Conservation (phyloP, 1,284 basidiomycete species). For the Irpex rosettiformis region DNA sequence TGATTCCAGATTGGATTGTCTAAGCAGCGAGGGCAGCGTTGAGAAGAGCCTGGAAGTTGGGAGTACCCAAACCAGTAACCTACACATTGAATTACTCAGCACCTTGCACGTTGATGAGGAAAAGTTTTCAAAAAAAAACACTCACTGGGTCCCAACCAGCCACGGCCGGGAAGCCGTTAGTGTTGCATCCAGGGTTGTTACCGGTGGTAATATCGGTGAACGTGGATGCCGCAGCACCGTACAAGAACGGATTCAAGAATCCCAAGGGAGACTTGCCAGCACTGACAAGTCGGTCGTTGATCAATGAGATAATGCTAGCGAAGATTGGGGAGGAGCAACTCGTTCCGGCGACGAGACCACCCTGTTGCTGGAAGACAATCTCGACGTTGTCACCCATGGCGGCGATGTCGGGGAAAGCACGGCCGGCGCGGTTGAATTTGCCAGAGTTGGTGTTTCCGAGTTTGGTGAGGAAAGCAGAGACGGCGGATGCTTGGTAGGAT, state of each 20-base stretch:
- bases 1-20: background rate
- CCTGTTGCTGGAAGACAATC: constrained; percentile 25
- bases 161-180: constrained; percentile 32
- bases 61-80: constrained; percentile 34
- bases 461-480: constrained; percentile 30
- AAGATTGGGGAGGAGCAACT: constrained; percentile 49
- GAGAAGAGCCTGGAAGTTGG: constrained; percentile 31
- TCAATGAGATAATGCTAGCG: constrained; percentile 46
- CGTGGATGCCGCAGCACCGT: constrained; percentile 25
- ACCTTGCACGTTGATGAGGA: background rate
- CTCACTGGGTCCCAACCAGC: constrained; percentile 33
- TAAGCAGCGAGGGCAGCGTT: constrained; percentile 22
- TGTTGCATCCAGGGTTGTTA: constrained; percentile 27
- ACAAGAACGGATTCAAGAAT: constrained; percentile 41
- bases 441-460: constrained; percentile 28
- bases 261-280: constrained; percentile 40
- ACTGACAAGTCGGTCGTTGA: constrained; percentile 54
- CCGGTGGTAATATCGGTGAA: constrained; percentile 41
- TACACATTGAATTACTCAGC: constrained; percentile 8
- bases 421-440: constrained; percentile 27
- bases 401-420: constrained; percentile 31
- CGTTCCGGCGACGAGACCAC: constrained; percentile 47
- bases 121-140: too few species aligned
- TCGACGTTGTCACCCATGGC: constrained; percentile 28
- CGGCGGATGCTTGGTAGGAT: constrained; percentile 37